Evolutionary conservation across 305 asterid species (phyloP), one percentile per base, ranked within the genome.

Genomic region (Plantago lanceolata): DNA sequence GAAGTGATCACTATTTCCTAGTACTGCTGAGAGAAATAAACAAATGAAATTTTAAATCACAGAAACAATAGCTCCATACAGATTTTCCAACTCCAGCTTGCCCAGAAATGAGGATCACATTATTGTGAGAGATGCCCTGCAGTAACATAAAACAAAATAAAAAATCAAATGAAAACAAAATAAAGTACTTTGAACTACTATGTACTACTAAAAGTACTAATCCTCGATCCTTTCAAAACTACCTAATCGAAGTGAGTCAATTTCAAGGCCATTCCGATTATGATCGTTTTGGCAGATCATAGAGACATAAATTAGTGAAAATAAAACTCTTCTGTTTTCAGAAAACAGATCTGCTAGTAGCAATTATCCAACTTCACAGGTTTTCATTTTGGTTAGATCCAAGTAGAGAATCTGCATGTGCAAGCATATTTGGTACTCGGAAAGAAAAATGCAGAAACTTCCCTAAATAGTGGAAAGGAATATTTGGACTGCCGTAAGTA

Each of bases 71-170:
- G 29, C 56, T 58, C 45, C 97, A 44, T 89, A 92, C 98, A 67
- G 96, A 89, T 89, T 92, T 92, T 68, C 97, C 98, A 76, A 82
- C 87, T 78, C 98, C 97, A 69, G 97, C 87, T 60, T 85, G 94
- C 69, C 97, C 97, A 76, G 85, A 79, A 71, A 89, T 66, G 61
- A 92, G 86, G 77, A 92, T 83, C 62, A 83, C 91, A 64, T 87
- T 72, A 73, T 71, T 69, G 63, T 5, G 51, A 67, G 78, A 70
- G 63, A 57, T 71, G 67, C 69, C 82, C 98, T 89, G 87, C 71
- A 70, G 8, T 60, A 70, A 44, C 64, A 55, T 64, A 74, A 63
- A 63, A 73, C 43, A 69, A 67, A 4, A 67, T n/a, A 59, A 37
- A 71, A n/a, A n/a, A n/a, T n/a, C 56, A 48, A 54, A 58, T 18